Evolutionary conservation across 1,139 yeast species (phyloP).

Genomic region (Candida dubliniensis): DNA sequence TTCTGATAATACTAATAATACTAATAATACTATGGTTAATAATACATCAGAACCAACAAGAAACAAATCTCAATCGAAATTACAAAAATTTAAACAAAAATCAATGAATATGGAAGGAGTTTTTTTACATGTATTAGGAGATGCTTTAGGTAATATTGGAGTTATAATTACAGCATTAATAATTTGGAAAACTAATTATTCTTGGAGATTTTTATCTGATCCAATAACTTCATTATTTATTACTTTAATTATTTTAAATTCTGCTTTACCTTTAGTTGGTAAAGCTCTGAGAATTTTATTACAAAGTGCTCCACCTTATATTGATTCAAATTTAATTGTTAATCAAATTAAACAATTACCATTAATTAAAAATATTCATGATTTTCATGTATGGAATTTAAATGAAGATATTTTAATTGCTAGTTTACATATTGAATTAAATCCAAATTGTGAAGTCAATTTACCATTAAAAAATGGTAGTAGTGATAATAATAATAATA

Average conservation of each 20-base stretch:
- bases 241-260: constrained; percentile 82
- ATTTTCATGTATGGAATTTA: constrained; percentile 94
- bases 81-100: constrained; percentile 32
- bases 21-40: constrained; percentile 2
- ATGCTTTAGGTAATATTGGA: constrained; percentile 93
- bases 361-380: constrained; percentile 85
- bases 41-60: not conserved
- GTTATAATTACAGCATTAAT: constrained; percentile 87
- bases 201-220: constrained; percentile 86
- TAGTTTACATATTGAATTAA: constrained; percentile 80
- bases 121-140: constrained; percentile 91
- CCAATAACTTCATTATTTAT: constrained; percentile 84
- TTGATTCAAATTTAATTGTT: constrained; percentile 74
- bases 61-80: constrained; percentile 9
- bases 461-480: constrained; percentile 5
- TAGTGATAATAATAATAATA: constrained; percentile 31
- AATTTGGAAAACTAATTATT: constrained; percentile 88
- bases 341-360: constrained; percentile 63
- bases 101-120: constrained; percentile 98
- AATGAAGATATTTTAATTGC: constrained; percentile 88
- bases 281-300: constrained; percentile 83
- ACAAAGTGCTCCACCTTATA: constrained; percentile 87
- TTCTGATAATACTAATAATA: constrained; percentile 9
- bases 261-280: constrained; percentile 88
- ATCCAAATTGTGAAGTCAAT: constrained; percentile 27